These are phyloP conservation scores for Chytriomyces confervae DNA, from an alignment of 192 early-diverging fungal genomes.

Conservation along the genomic window DNA sequence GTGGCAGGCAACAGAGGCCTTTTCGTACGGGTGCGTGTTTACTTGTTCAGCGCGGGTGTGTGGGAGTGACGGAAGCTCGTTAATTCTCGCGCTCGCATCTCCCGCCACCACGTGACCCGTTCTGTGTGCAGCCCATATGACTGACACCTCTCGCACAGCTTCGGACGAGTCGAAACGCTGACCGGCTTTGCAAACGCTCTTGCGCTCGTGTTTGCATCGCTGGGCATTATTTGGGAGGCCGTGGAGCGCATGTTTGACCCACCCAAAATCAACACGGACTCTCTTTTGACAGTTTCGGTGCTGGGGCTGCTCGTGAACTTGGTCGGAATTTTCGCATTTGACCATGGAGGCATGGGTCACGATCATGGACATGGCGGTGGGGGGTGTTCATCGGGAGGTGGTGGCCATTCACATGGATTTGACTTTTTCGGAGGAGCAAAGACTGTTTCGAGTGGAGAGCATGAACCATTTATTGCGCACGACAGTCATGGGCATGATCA, in stretches of 20 bases:
- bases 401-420: conserved; percentile 16
- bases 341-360: conserved; percentile 71
- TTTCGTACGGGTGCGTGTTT: conserved; percentile 68
- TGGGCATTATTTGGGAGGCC: conserved; percentile 91
- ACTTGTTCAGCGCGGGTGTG: background rate
- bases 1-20: conserved; percentile 84
- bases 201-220: conserved; percentile 84
- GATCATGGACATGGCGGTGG: conserved; percentile 60
- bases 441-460: conserved; percentile 37
- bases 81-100: background rate
- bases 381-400: conserved; percentile 42
- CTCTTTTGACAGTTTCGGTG: conserved; percentile 85
- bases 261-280: conserved; percentile 77
- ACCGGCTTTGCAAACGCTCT: conserved; percentile 94
- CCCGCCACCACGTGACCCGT: no score
- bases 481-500: conserved; percentile 35
- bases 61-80: background rate
- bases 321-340: conserved; percentile 68
- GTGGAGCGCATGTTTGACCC: conserved; percentile 86
- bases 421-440: no score
- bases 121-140: background rate
- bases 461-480: conserved; percentile 52
- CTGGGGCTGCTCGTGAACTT: conserved; percentile 91
- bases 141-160: conserved; percentile 60
- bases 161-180: conserved; percentile 88